Conservation (phyloP, 1,139 yeast species). For the Taphrina deformans region DNA sequence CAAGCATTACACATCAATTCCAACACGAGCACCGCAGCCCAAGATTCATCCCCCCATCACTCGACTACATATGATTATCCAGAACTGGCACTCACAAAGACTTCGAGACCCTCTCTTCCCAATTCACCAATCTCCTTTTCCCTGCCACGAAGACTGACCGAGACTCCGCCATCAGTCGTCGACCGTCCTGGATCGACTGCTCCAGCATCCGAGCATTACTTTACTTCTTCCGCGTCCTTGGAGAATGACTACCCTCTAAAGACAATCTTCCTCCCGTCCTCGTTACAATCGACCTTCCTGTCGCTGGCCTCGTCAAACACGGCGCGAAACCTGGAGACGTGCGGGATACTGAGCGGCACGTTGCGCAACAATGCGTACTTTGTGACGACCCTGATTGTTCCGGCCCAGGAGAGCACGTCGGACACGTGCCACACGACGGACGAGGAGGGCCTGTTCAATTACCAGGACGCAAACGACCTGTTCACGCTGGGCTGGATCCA, state of each 20-base stretch:
- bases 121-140: not conserved
- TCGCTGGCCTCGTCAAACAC: constrained; percentile 54
- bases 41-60: not conserved
- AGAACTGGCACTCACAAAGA: not conserved
- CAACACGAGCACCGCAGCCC: not conserved
- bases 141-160: not conserved
- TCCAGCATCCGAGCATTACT: constrained; percentile 4
- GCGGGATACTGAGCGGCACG: constrained; percentile 63
- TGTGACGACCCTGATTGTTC: constrained; percentile 59
- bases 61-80: constrained; percentile 1
- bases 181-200: not conserved
- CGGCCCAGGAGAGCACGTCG: constrained; percentile 59
- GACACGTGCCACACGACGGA: constrained; percentile 60
- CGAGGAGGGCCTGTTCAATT: constrained; percentile 58
- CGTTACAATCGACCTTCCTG: constrained; percentile 50
- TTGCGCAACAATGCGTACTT: constrained; percentile 59
- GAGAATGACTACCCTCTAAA: constrained; percentile 58
- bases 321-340: constrained; percentile 55
- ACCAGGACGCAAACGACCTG: constrained; percentile 54
- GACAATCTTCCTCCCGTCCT: constrained; percentile 53
- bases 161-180: not conserved
- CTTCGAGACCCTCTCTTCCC: not conserved
- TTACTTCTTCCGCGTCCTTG: constrained; percentile 42
- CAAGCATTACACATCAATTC: not conserved
- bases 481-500: constrained; percentile 69